phyloP scores from a whole-genome alignment of 805 yeast species.

The Saccharomycopsis vini region DNA sequence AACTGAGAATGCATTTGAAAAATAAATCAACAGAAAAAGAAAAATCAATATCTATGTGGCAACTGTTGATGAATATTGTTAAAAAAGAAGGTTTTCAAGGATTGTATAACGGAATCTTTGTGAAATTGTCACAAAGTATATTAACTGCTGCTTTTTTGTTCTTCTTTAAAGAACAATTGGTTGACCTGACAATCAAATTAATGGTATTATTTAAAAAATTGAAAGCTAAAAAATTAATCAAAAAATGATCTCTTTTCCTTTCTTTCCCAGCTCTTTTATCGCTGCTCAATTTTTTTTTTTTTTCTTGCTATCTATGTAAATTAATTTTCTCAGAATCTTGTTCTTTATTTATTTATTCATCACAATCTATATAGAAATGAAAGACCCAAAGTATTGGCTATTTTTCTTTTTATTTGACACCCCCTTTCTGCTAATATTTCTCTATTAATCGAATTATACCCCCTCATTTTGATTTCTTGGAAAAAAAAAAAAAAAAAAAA shows the following conservation, averaged over 20 bases:
- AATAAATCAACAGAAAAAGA: constrained; percentile 18
- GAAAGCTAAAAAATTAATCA: constrained; percentile 1
- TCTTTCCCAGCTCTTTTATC: too few relatives aligned
- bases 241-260: not conserved
- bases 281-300: too few relatives aligned
- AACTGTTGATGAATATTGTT: constrained; percentile 49
- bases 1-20: constrained; percentile 78
- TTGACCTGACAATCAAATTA: constrained; percentile 45
- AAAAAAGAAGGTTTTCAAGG: constrained; percentile 65
- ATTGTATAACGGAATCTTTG: constrained; percentile 71
- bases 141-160: constrained; percentile 84
- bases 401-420: too few relatives aligned
- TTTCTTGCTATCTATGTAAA: too few relatives aligned
- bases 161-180: constrained; percentile 81
- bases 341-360: too few relatives aligned
- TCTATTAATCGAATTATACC: too few relatives aligned
- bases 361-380: too few relatives aligned
- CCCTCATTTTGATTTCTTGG: too few relatives aligned
- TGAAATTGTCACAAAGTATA: constrained; percentile 77
- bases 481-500: too few relatives aligned
- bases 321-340: too few relatives aligned
- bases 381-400: too few relatives aligned
- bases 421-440: too few relatives aligned
- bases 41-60: constrained; percentile 31
- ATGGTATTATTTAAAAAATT: constrained; percentile 33